Conservation (phyloP, 2,329 filamentous ascomycete species). For the Claviceps fusiformis region DNA sequence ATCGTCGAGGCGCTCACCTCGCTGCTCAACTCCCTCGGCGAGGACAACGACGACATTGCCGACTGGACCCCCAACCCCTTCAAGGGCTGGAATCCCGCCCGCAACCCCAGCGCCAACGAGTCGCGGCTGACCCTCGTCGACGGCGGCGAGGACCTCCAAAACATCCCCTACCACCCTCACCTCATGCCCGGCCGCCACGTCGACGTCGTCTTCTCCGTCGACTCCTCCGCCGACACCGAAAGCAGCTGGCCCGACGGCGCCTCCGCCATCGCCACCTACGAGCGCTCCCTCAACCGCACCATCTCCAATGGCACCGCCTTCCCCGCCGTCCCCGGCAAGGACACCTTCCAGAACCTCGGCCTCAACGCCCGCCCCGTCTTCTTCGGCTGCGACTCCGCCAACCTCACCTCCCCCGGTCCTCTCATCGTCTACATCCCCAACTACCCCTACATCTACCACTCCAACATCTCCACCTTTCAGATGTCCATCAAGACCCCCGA, state of each 20-base stretch:
- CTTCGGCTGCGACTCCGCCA: constrained; percentile 48
- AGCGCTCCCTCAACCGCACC: constrained; percentile 31
- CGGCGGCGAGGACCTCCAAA: constrained; percentile 67
- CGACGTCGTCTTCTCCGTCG: constrained; percentile 51
- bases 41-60: constrained; percentile 59
- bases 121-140: constrained; percentile 60
- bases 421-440: constrained; percentile 74
- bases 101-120: constrained; percentile 29
- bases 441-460: constrained; percentile 59
- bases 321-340: constrained; percentile 40
- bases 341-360: constrained; percentile 43
- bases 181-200: constrained; percentile 34
- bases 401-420: constrained; percentile 43
- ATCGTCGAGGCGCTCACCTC: constrained; percentile 30
- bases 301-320: constrained; percentile 42
- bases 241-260: constrained; percentile 47
- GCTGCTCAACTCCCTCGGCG: constrained; percentile 42
- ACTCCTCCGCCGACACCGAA: constrained; percentile 48
- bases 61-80: constrained; percentile 51
- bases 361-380: constrained; percentile 48
- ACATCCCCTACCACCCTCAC: constrained; percentile 62
- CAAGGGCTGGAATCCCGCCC: constrained; percentile 33
- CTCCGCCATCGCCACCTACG: constrained; percentile 43
- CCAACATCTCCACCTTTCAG: constrained; percentile 71
- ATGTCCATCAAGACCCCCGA: constrained; percentile 47